A percentile compares a stretch with the other conserved stretches of the same genome.
These are phyloP conservation scores for Graphilbum fragrans DNA, from an alignment of 2,329 filamentous ascomycete species.

Conservation along the genomic window DNA sequence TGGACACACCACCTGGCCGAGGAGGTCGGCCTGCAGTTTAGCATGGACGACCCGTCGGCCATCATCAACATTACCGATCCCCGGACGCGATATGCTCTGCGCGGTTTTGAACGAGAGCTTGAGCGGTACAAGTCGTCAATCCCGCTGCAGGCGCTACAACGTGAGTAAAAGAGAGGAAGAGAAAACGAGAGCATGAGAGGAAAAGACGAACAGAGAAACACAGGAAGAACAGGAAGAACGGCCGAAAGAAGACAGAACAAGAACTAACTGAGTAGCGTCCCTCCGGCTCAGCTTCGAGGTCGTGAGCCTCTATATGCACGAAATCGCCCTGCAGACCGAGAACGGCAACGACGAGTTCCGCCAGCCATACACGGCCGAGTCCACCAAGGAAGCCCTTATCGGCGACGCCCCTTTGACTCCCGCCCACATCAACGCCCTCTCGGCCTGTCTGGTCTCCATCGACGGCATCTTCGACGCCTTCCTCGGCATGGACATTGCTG, in stretches of 20 bases:
- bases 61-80: constrained; percentile 45
- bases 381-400: constrained; percentile 28
- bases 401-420: constrained; percentile 29
- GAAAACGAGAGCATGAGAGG: neutral
- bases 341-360: constrained; percentile 38
- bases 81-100: constrained; percentile 52
- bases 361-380: constrained; percentile 31
- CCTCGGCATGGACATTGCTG: constrained; percentile 42
- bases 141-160: constrained; percentile 36
- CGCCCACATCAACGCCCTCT: constrained; percentile 54
- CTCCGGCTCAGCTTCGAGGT: constrained; percentile 53
- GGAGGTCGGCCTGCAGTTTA: constrained; percentile 54
- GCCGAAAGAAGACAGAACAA: constrained; percentile 18
- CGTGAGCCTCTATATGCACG: constrained; percentile 62
- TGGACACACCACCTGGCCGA: constrained; percentile 53
- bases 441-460: constrained; percentile 53
- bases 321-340: constrained; percentile 58
- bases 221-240: neutral
- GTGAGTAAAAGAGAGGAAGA: constrained; percentile 29
- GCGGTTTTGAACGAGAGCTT: constrained; percentile 52
- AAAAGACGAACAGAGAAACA: neutral
- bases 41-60: constrained; percentile 49
- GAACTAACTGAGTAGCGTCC: no score
- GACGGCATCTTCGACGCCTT: constrained; percentile 57
- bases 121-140: constrained; percentile 46